These are phyloP conservation scores for Kazachstania psychrophila DNA, from an alignment of 805 yeast species.

Conservation along the genomic window DNA sequence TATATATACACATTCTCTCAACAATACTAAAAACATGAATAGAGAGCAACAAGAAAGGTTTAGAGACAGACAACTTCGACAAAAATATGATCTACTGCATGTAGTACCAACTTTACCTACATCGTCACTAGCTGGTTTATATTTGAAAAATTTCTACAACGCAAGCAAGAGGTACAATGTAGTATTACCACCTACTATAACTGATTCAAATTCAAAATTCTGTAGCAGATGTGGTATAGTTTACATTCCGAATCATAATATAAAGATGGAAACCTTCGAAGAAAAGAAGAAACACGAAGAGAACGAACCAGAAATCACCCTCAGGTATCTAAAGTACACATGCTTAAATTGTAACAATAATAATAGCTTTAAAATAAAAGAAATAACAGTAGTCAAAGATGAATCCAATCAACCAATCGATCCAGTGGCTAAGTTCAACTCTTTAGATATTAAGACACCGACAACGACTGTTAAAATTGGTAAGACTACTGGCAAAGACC, in stretches of 20 bases:
- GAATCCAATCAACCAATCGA: neutral
- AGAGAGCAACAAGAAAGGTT: constrained; percentile 21
- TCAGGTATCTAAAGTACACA: constrained; percentile 12
- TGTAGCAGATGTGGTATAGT: constrained; percentile 27
- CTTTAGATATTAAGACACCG: neutral
- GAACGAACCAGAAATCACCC: neutral
- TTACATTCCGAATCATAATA: constrained; percentile 18
- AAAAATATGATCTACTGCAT: constrained; percentile 26
- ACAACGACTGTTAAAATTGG: neutral
- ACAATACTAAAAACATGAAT: no score
- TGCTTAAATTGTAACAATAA: constrained; percentile 25
- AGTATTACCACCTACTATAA: constrained; percentile 16
- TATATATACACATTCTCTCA: no score
- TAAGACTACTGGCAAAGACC: constrained; percentile 28
- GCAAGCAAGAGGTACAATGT: constrained; percentile 23
- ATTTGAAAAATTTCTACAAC: constrained; percentile 26
- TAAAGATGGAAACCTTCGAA: constrained; percentile 11
- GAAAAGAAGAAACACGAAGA: neutral
- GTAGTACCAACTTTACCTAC: constrained; percentile 14
- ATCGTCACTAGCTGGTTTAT: constrained; percentile 23
- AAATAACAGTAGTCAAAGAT: neutral
- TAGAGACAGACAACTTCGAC: constrained; percentile 17
- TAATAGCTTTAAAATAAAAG: constrained; percentile 7
- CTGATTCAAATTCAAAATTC: constrained; percentile 18
- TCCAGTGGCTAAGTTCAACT: neutral